Evolutionary conservation across 331 rosid genomes (phyloP).

Genomic region (Phaseolus coccineus): DNA sequence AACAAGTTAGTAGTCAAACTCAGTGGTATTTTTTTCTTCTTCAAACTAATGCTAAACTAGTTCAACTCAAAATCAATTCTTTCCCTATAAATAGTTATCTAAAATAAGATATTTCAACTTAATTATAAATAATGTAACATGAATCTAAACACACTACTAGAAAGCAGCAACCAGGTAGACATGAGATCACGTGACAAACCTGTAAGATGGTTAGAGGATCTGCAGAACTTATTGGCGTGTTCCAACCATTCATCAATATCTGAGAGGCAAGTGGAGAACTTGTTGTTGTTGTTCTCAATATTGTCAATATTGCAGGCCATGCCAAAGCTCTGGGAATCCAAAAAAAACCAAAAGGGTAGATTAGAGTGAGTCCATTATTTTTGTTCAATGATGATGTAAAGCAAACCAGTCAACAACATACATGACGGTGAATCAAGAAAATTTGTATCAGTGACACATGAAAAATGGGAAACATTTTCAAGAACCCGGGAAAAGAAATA

Average conservation of each 20-base stretch:
- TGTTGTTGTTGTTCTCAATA: neutral
- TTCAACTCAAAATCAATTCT: no score
- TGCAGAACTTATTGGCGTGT: conserved; percentile 49
- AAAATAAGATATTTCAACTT: neutral
- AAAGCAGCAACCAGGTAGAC: neutral
- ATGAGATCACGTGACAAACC: conserved; percentile 40
- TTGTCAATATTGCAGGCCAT: neutral
- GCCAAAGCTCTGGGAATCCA: conserved; percentile 29
- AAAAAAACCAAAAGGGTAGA: neutral
- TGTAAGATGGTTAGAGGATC: conserved; percentile 37
- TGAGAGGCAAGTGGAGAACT: conserved; percentile 38
- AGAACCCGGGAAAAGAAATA: conserved; percentile 37
- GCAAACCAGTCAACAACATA: neutral
- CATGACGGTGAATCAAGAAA: conserved; percentile 9
- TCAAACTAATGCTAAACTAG: no score
- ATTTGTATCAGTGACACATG: neutral
- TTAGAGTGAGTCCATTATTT: neutral
- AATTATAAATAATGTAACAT: neutral
- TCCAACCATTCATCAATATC: conserved; percentile 63
- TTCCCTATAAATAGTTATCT: no score
- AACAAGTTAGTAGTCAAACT: no score
- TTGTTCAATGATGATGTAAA: neutral
- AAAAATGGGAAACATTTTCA: conserved; percentile 2
- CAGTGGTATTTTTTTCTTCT: no score
- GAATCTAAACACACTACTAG: neutral